These are phyloP conservation scores for Rhypophila decipiens DNA, from an alignment of 495 filamentous ascomycete species.

Conservation along the genomic window DNA sequence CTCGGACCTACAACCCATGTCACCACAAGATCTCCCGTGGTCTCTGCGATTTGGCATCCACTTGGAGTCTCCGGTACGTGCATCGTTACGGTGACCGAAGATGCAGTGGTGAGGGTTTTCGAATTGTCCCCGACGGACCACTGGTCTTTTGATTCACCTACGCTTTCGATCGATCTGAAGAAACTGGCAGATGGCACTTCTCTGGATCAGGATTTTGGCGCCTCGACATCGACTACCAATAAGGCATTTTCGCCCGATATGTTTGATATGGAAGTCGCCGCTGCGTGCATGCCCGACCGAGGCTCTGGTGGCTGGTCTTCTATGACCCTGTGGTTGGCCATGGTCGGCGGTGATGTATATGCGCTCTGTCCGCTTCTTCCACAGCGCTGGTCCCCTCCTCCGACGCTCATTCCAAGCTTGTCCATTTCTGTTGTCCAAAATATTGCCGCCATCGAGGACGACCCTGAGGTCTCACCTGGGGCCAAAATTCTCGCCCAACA, in stretches of 20 bases:
- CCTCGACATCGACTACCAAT: conserved; percentile 60
- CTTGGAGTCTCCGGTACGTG: conserved; percentile 64
- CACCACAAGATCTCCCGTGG: conserved; percentile 67
- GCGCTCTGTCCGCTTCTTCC: conserved; percentile 85
- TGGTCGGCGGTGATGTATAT: conserved; percentile 82
- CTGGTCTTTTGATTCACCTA: conserved; percentile 77
- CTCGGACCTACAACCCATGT: conserved; percentile 86
- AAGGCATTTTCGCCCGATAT: conserved; percentile 79
- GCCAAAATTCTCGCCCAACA: conserved; percentile 57
- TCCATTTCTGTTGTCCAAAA: conserved; percentile 68
- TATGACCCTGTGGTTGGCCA: conserved; percentile 89
- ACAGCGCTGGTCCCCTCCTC: conserved; percentile 70
- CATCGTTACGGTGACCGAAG: conserved; percentile 76
- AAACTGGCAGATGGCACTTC: conserved; percentile 74
- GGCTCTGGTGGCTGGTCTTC: conserved; percentile 79
- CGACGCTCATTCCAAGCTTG: conserved; percentile 67
- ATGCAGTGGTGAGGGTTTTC: conserved; percentile 82
- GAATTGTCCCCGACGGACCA: conserved; percentile 72
- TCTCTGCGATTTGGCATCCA: conserved; percentile 81
- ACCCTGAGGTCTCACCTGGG: conserved; percentile 45
- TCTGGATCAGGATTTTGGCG: conserved; percentile 67
- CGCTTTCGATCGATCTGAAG: conserved; percentile 72
- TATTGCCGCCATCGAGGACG: conserved; percentile 52
- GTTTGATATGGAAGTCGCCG: conserved; percentile 80
- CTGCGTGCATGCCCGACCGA: conserved; percentile 72